phyloP scores from a whole-genome alignment of 257 asterid species.

The Przewalskia tangutica region DNA sequence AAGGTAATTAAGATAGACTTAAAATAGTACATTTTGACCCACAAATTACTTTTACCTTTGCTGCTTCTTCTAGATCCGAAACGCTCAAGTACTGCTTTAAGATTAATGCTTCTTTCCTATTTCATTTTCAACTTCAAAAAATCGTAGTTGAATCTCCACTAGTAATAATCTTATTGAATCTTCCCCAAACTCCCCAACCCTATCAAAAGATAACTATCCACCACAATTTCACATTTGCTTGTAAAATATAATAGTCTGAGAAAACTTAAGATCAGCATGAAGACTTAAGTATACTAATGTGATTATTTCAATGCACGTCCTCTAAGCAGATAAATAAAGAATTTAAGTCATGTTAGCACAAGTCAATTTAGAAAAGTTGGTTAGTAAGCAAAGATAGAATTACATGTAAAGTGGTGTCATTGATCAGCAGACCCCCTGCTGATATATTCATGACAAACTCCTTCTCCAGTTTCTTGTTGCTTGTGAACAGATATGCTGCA shows the following conservation, averaged over 20 bases:
- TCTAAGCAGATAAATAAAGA: background rate
- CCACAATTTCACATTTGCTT: background rate
- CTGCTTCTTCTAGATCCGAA: background rate
- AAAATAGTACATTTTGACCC: background rate
- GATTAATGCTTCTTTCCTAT: background rate
- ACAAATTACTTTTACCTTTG: background rate
- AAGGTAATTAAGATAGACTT: background rate
- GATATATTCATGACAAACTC: conserved; percentile 50
- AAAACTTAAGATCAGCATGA: background rate
- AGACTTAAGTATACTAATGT: background rate
- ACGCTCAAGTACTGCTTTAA: background rate
- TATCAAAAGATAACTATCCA: background rate
- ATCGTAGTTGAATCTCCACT: background rate
- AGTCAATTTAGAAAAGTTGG: background rate
- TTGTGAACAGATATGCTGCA: conserved; percentile 82
- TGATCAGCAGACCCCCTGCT: conserved; percentile 64
- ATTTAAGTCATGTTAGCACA: conserved; percentile 1
- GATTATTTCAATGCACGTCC: background rate
- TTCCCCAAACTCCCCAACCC: background rate
- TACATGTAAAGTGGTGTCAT: conserved; percentile 69
- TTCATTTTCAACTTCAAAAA: background rate
- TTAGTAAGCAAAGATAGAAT: conserved; percentile 8
- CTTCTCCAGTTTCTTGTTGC: conserved; percentile 62
- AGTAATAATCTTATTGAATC: background rate
- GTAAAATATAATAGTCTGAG: background rate